Evolutionary conservation across 2,329 filamentous ascomycete species (phyloP), one percentile per base, ranked within the genome.

Genomic region (Zymoseptoria crescenta): DNA sequence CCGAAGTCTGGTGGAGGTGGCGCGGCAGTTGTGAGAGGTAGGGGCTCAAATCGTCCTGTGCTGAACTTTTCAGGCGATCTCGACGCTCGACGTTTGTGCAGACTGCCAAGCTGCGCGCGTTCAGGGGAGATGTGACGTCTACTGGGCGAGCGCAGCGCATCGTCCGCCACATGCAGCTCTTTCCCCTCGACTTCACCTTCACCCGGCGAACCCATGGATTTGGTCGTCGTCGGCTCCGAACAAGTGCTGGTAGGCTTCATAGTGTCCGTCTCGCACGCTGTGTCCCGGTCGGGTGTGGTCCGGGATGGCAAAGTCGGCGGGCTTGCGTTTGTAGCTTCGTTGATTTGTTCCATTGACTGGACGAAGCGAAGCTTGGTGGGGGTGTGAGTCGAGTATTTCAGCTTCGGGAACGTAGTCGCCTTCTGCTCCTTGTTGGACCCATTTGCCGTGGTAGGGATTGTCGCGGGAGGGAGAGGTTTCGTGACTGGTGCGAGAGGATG

Each of bases 61-160:
- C 65, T 64, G 59, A 69, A 68, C 57, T 70, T 69, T 50, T 69
- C 60, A 4, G 66, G 68, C 20, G 67, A 70, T 13, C 57, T 56
- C 24, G 65, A 63, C 9, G 60, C 63, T 24, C 67, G 64, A 8
- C 68, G 65, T 59, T 68, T 65, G 57, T 66, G 67, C 21, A 69
- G 52, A 51, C 52, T 66, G 10, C 59, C 62, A 4, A 60, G 58
- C 28, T 58, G 35, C 19, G 27, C 29, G 10, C 20, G 24, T 9
- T 56, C 49, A 20, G 55, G 30, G 8, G 35, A 45, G 35, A 45
- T 45, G 13, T 13, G 35, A 16, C 13, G 35, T 45, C 10, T 13
- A n/a, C 35, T 45, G 10, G 35, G 35, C 13, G 35, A 16, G 35
- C 35, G 13, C 35, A 45, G 35, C 35, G 35, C 35, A 45, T 45